Base-by-base conservation (phyloP, 305 asterid genomes). In the Fraxinus sp. region DNA sequence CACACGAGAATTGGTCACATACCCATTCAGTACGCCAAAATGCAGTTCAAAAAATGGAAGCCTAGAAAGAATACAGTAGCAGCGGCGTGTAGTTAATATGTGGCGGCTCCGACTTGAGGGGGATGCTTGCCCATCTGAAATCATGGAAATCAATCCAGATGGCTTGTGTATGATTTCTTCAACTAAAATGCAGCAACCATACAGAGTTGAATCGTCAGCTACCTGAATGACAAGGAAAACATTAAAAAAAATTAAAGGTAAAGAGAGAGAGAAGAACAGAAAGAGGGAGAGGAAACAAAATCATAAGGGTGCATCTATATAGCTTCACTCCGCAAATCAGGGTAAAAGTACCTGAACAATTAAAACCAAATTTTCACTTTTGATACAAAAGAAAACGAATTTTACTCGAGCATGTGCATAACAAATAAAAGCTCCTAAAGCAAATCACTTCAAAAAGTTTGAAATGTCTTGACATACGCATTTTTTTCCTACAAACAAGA, bases 151-250 rank as follows among this genome's bases (percentile, higher is more conserved):
- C 91, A 97, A 89, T 77, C 96, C 93, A 26, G 98, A 95, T 9
- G 96, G 97, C 91, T 92, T 91, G 83, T 95, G 99, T 73, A 97
- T 86, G 88, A 93, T 84, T 90, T 97, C 99, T 79, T 97, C 99
- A 77, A 92, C 98, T 88, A 97, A 90, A 85, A 97, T 95, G 82
- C 99, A 97, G 92, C 98, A 97, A 85, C 99, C 99, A 79, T 97
- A 97, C 79, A 97, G 93, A 41, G 97, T 95, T 55, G 99, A 93
- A 86, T 95, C 91, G 88, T 97, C 99, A 55, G 93, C 95, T 71
- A 88, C 95, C 95, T 92, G 90, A 84, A 85, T 52, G 59, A 62
- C 74, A 57, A 84, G 79, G 41, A 77, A 57, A 20, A 80, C 70
- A 66, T 72, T 11, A 52, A 37, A 77, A 28, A 41, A 20, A 24